Evolutionary conservation across 192 early-diverging fungal species (phyloP).

Genomic region (Dispira simplex): DNA sequence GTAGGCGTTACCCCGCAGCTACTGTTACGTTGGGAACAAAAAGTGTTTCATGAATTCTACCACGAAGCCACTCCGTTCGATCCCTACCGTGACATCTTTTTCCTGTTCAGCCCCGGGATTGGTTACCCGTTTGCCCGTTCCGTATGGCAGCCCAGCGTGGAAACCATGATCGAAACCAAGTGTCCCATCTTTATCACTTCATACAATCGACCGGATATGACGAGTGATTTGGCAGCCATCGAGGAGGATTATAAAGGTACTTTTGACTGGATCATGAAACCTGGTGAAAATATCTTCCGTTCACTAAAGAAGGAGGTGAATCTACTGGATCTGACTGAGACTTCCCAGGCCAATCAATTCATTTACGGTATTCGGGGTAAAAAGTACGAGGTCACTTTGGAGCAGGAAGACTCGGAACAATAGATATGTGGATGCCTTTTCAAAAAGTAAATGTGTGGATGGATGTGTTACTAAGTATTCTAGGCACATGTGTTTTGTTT

Average conservation of each 20-base stretch:
- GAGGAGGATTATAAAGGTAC: slow-evolving; percentile 36
- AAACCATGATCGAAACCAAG: slow-evolving; percentile 53
- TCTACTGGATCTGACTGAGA: slow-evolving; percentile 49
- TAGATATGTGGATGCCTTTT: no score
- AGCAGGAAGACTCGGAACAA: no score
- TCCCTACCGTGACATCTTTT: slow-evolving; percentile 62
- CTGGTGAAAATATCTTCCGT: slow-evolving; percentile 45
- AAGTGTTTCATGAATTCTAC: slow-evolving; percentile 45
- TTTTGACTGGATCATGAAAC: slow-evolving; percentile 59
- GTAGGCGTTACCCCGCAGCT: slow-evolving; percentile 33
- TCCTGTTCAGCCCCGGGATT: slow-evolving; percentile 62
- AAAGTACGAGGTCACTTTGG: slow-evolving; percentile 49
- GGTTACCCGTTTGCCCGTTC: slow-evolving; percentile 40
- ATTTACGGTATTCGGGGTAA: slow-evolving; percentile 69
- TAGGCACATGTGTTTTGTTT: no score
- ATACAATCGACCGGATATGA: slow-evolving; percentile 53
- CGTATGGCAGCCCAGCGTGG: slow-evolving; percentile 48
- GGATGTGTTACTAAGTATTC: no score
- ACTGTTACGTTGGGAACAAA: slow-evolving; percentile 49
- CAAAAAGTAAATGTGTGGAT: no score
- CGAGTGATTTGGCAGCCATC: slow-evolving; percentile 36
- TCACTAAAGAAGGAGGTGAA: slow-evolving; percentile 61
- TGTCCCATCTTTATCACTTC: slow-evolving; percentile 66
- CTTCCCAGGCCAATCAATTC: slow-evolving; percentile 61
- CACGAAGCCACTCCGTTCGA: slow-evolving; percentile 47